Evolutionary conservation across 2,329 filamentous ascomycete species (phyloP).

Genomic region (Xylogone sp.): DNA sequence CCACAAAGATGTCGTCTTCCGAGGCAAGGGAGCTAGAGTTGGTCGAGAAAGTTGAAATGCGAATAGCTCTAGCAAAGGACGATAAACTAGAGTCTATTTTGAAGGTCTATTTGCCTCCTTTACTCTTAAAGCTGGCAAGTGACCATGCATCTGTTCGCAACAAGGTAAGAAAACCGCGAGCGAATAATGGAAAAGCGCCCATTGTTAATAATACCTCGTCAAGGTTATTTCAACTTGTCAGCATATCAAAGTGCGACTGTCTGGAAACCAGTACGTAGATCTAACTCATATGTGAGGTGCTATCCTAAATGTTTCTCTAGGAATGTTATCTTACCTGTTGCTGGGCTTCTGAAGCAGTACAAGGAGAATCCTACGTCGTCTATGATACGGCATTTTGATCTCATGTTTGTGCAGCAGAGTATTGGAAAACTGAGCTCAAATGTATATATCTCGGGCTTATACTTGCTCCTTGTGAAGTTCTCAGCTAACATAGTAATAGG

Average conservation of each 20-base stretch:
- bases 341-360: conserved; percentile 83
- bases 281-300: conserved; percentile 3
- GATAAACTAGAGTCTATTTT: conserved; percentile 76
- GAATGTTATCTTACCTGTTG: conserved; percentile 74
- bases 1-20: conserved; percentile 14
- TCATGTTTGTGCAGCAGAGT: conserved; percentile 86
- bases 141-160: conserved; percentile 75
- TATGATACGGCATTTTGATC: conserved; percentile 81
- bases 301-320: conserved; percentile 9
- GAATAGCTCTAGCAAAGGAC: conserved; percentile 71
- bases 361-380: conserved; percentile 66
- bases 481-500: conserved; percentile 35
- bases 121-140: conserved; percentile 83
- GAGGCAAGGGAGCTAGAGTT: conserved; percentile 63
- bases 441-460: conserved; percentile 38
- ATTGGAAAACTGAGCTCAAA: conserved; percentile 54
- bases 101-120: conserved; percentile 72
- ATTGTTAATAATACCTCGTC: conserved; percentile 23
- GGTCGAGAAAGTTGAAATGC: conserved; percentile 79
- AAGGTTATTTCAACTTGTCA: conserved; percentile 66
- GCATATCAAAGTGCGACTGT: conserved; percentile 60
- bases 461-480: neutral
- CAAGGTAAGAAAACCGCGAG: conserved; percentile 48
- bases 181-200: conserved; percentile 3
- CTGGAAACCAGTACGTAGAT: conserved; percentile 29